Evolutionary conservation across 768 basidiomycete genomes (phyloP).

Genomic region (Scleroderma citrinum): DNA sequence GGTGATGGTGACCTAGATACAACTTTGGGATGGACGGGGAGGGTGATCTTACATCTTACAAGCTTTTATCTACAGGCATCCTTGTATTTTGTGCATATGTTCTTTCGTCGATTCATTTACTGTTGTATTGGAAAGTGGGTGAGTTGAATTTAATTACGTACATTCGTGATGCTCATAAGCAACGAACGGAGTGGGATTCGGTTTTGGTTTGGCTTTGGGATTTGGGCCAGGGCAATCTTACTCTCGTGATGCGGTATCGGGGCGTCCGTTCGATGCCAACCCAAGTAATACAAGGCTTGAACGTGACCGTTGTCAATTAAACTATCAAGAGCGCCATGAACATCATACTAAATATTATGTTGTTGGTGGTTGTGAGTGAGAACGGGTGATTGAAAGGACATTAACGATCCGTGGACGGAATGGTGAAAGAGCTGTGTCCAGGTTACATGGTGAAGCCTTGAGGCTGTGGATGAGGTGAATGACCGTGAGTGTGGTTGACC

Average conservation of each 20-base stretch:
- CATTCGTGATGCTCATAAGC: constrained; percentile 4
- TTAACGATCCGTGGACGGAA: not conserved
- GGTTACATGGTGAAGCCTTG: too few species aligned
- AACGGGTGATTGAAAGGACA: too few species aligned
- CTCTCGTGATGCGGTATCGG: not conserved
- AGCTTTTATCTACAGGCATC: not conserved
- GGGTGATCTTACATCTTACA: constrained; percentile 3
- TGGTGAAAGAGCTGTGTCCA: not conserved
- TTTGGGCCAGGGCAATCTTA: not conserved
- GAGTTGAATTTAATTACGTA: not conserved
- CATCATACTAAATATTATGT: too few species aligned
- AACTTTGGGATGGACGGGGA: not conserved
- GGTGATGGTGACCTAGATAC: not conserved
- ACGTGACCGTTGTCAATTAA: not conserved
- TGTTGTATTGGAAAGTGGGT: not conserved
- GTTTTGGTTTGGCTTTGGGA: not conserved
- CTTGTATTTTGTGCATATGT: not conserved
- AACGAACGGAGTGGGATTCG: too few species aligned
- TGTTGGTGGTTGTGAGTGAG: too few species aligned
- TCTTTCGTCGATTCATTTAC: not conserved
- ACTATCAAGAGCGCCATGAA: not conserved
- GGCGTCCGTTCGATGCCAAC: not conserved
- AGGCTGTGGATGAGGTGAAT: too few species aligned
- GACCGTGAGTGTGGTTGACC: too few species aligned
- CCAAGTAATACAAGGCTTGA: not conserved